phyloP scores from a whole-genome alignment of 176 grass and related monocot genomes.

The Bromus sterilis region DNA sequence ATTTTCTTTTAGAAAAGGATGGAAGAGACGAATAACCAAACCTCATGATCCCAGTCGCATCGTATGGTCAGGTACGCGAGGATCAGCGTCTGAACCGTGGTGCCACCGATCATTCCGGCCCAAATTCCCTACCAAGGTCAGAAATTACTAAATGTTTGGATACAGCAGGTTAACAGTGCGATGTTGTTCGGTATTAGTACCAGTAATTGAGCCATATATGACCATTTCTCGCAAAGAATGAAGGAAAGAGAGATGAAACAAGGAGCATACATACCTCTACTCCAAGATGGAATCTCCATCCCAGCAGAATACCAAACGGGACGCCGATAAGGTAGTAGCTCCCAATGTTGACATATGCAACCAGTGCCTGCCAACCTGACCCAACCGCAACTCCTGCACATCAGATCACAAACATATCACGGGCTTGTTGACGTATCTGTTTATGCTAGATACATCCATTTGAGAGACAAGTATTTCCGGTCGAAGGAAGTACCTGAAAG shows the following conservation, averaged over 20 bases:
- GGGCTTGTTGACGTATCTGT: no score
- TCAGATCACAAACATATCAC: background rate
- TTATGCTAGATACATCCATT: no score
- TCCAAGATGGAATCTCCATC: slow-evolving; percentile 17
- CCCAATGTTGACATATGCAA: slow-evolving; percentile 52
- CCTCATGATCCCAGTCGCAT: slow-evolving; percentile 42
- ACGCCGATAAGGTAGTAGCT: slow-evolving; percentile 48
- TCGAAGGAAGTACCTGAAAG: no score
- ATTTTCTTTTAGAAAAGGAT: no score
- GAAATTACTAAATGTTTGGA: background rate
- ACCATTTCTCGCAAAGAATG: background rate
- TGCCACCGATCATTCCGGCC: slow-evolving; percentile 44
- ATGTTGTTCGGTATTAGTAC: no score
- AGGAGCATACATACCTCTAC: slow-evolving; percentile 21
- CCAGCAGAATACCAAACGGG: slow-evolving; percentile 30
- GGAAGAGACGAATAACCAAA: no score
- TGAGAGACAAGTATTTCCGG: no score
- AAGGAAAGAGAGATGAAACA: background rate
- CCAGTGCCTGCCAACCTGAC: slow-evolving; percentile 36
- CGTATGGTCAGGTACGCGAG: background rate
- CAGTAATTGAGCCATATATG: background rate
- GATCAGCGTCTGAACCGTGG: slow-evolving; percentile 24
- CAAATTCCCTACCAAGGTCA: slow-evolving; percentile 25
- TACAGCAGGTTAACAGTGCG: no score
- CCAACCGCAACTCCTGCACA: slow-evolving; percentile 43